These are phyloP conservation scores for Mucor indicus DNA, from an alignment of 371 early-diverging fungal genomes.

Conservation along the genomic window DNA sequence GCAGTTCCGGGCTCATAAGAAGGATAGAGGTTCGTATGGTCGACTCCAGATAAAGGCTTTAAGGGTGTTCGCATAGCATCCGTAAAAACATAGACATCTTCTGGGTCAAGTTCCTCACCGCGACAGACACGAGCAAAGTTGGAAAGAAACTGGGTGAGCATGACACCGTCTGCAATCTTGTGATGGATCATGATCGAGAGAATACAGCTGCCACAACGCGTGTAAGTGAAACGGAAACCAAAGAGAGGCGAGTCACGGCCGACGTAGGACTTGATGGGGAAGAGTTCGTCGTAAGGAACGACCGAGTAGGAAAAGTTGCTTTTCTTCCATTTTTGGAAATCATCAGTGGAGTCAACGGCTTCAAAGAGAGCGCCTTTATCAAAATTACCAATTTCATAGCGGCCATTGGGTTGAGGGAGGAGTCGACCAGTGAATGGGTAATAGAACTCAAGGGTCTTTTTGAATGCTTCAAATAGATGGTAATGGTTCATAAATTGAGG, in stretches of 20 bases:
- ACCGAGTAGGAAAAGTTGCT: conserved; percentile 7
- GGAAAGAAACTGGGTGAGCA: not conserved
- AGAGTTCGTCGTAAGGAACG: conserved; percentile 8
- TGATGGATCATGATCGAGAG: conserved; percentile 7
- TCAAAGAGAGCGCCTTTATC: conserved; percentile 15
- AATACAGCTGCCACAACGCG: conserved; percentile 4
- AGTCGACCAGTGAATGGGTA: conserved; percentile 14
- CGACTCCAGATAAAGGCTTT: not conserved
- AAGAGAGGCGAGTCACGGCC: conserved; percentile 5
- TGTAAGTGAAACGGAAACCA: conserved; percentile 2
- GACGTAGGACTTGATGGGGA: conserved; percentile 2
- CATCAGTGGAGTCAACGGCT: conserved; percentile 9
- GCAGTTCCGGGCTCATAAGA: not conserved
- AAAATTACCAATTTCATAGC: conserved; percentile 15
- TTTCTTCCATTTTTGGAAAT: conserved; percentile 6
- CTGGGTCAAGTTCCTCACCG: not conserved
- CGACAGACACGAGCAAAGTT: not conserved
- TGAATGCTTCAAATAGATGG: not conserved
- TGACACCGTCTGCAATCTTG: conserved; percentile 12
- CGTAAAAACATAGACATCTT: not conserved
- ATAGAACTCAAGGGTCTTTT: conserved; percentile 1
- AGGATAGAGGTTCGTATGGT: conserved; percentile 10
- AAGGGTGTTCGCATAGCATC: conserved; percentile 6
- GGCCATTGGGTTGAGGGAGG: not conserved
- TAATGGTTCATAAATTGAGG: conserved; percentile 11